Evolutionary conservation across 176 grass and related monocot species (phyloP), one percentile per base, ranked within the genome.

Genomic region (Cenchrus americanus): DNA sequence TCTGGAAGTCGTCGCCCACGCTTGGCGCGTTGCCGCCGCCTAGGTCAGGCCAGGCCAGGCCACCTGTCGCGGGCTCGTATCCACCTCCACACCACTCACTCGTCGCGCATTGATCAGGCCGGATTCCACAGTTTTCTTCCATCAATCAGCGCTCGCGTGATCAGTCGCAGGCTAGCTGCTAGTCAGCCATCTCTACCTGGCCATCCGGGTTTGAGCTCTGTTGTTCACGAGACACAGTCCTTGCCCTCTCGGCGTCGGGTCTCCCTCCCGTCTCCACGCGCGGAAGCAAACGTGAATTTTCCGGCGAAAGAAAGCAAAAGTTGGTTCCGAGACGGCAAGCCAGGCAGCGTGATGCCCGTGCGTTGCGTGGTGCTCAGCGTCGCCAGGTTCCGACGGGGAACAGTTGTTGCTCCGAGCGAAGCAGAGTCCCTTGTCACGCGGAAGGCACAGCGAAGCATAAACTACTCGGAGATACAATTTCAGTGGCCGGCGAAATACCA

Each of bases 1-100:
- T 51, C 69, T 63, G 23, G 23, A 52, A 74, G 69, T 42, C 82
- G 17, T 61, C 68, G 80, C 40, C 53, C 67, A 71, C 26, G 67
- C 53, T n/a, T 11, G 41, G 53, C 68, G 42, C 59, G 69, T 23
- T 62, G 80, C 18, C 80, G 80, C 18, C 80, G 24, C 18, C 71
- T 70, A 10, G 18, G 53, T 14, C 51, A 54, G 34, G 34, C 34
- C 34, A 34, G 34, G 34, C 34, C 34, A 34, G 53, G 18, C 42
- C 43, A 62, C 68, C 53, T 30, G 52, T 26, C 17, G 32, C 10
- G 5, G 53, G 13, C 13, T 3, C 48, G 48, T 50, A 12, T 14
- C 8, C 46, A 8, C 44, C 46, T 2, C 52, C 18, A 0, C 19
- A 1, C 19, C 54, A 21, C 54, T 57, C 8, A 14, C 2, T 7